Evolutionary conservation across 1,284 basidiomycete genomes (phyloP).

Genomic region (Irpex sp.): DNA sequence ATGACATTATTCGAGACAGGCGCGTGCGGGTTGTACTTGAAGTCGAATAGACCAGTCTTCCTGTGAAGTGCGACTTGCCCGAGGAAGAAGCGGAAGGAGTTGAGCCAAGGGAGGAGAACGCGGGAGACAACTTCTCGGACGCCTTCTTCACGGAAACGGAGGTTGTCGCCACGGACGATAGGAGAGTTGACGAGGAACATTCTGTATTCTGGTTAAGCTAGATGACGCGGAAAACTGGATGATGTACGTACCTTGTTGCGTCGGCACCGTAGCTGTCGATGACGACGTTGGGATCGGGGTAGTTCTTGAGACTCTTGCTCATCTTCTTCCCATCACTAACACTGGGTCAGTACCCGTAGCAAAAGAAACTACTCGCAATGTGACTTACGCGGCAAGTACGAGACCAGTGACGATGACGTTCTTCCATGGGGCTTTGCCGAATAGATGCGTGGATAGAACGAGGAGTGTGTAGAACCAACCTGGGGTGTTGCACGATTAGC

Average conservation of each 20-base stretch:
- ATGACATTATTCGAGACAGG: constrained; percentile 90
- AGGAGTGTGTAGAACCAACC: constrained; percentile 99
- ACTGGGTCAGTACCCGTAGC: neutral
- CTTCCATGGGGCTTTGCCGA: constrained; percentile 94
- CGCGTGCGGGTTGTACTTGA: constrained; percentile 85
- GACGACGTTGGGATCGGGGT: constrained; percentile 93
- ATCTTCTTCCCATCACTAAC: constrained; percentile 96
- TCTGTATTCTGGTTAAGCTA: constrained; percentile 31
- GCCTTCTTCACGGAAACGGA: constrained; percentile 97
- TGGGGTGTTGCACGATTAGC: neutral
- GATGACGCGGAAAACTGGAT: neutral
- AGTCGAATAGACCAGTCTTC: constrained; percentile 76
- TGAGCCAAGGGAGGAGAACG: constrained; percentile 97
- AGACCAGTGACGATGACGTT: constrained; percentile 97
- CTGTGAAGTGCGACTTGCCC: constrained; percentile 90
- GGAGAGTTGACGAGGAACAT: constrained; percentile 99
- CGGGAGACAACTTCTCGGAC: constrained; percentile 95
- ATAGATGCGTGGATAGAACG: constrained; percentile 92
- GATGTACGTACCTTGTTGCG: constrained; percentile 67
- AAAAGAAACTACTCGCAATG: no score
- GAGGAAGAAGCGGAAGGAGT: constrained; percentile 98
- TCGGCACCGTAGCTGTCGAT: constrained; percentile 95
- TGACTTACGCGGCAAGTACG: constrained; percentile 81
- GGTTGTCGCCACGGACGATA: constrained; percentile 95
- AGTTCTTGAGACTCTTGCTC: constrained; percentile 98